Evolutionary conservation across 257 asterid genomes (phyloP).

Genomic region (Solanum tacnaense): DNA sequence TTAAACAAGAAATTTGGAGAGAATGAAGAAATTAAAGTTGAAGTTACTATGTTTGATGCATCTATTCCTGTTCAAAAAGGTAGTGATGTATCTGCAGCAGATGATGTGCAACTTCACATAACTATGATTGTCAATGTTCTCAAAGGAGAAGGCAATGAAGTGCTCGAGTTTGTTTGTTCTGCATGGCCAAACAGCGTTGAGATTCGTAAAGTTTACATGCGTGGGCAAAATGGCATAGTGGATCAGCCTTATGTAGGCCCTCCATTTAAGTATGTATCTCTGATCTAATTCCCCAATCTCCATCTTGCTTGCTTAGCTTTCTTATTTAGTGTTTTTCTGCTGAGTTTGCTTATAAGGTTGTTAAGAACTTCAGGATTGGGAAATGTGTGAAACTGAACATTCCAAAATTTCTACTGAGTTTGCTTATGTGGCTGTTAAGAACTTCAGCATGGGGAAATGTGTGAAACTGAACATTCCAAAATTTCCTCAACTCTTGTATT

Average conservation of each 20-base stretch:
- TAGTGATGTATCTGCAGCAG: constrained; percentile 28
- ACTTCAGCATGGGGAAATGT: background rate
- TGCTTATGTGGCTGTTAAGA: background rate
- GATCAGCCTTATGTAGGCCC: constrained; percentile 54
- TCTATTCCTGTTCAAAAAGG: constrained; percentile 41
- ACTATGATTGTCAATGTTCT: constrained; percentile 43
- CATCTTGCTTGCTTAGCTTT: background rate
- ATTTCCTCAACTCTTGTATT: background rate
- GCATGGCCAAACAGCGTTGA: constrained; percentile 76
- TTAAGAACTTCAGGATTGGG: background rate
- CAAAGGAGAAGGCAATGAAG: constrained; percentile 48
- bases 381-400: background rate
- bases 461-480: background rate
- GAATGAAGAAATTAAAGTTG: constrained; percentile 72
- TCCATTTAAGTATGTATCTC: constrained; percentile 51
- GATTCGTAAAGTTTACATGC: constrained; percentile 50
- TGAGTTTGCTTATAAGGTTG: background rate
- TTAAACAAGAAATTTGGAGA: constrained; percentile 51
- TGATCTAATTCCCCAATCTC: background rate
- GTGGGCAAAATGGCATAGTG: constrained; percentile 16
- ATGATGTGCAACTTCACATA: constrained; percentile 49
- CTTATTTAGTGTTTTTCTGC: background rate
- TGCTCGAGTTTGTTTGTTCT: constrained; percentile 69
- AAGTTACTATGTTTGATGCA: constrained; percentile 87
- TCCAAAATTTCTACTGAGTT: background rate